Conservation (phyloP, 345 rosid species). For the Gossypium sturtianum region DNA sequence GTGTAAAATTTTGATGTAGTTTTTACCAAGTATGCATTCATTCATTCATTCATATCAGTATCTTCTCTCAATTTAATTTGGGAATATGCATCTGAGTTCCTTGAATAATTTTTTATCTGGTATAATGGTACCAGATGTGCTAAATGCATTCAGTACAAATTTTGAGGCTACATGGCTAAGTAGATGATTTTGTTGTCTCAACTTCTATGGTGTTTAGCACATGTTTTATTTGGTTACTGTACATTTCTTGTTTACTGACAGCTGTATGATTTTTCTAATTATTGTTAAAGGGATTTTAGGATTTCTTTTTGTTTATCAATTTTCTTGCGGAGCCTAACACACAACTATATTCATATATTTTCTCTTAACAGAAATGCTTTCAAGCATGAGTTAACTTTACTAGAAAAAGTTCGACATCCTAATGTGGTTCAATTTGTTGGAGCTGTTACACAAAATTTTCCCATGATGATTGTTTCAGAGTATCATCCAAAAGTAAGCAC, state of each 20-base stretch:
- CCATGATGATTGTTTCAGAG: slow-evolving; percentile 95
- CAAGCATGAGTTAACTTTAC: slow-evolving; percentile 68
- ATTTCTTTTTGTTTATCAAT: neutral
- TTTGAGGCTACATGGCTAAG: slow-evolving; percentile 1
- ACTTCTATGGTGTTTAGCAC: neutral
- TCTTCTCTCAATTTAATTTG: neutral
- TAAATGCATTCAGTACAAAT: neutral
- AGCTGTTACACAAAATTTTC: slow-evolving; percentile 94
- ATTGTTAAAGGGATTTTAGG: neutral
- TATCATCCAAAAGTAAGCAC: slow-evolving; percentile 70
- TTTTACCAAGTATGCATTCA: neutral
- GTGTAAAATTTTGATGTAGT: neutral
- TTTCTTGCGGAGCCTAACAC: slow-evolving; percentile 14
- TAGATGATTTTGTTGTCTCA: neutral
- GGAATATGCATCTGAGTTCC: neutral
- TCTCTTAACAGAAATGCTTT: slow-evolving; percentile 60
- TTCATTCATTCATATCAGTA: neutral
- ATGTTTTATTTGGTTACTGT: neutral
- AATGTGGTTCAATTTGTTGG: slow-evolving; percentile 98
- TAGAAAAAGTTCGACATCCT: slow-evolving; percentile 94
- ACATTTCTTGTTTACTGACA: neutral
- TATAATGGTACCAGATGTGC: neutral
- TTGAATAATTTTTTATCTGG: neutral
- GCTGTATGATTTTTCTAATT: neutral
- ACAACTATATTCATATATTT: slow-evolving; percentile 2